Evolutionary conservation across 2,329 filamentous ascomycete genomes (phyloP).

Genomic region (Sclerotinia borealis): DNA sequence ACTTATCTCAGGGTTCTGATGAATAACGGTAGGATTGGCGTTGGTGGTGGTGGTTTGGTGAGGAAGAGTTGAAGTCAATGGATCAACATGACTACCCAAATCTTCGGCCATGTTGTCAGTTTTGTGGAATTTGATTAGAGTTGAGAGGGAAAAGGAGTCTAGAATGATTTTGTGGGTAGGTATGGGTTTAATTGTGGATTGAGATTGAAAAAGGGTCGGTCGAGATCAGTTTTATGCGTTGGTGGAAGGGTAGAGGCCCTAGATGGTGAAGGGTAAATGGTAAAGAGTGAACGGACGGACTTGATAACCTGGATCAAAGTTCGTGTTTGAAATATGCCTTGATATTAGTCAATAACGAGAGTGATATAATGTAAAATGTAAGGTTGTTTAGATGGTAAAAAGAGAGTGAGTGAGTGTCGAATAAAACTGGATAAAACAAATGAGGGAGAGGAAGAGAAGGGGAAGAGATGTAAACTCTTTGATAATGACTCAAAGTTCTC

Average conservation of each 20-base stretch:
- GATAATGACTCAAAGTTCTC: too few relatives aligned
- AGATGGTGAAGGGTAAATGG: too few relatives aligned
- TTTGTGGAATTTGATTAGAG: neutral
- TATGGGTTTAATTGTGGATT: neutral
- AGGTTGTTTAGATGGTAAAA: neutral
- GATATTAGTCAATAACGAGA: constrained; percentile 1
- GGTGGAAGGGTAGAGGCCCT: too few relatives aligned
- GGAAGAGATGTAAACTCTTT: neutral
- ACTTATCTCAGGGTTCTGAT: neutral
- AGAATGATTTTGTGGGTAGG: neutral
- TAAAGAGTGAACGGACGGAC: neutral
- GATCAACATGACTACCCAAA: neutral
- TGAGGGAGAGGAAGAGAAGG: neutral
- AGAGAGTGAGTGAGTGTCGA: neutral
- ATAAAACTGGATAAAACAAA: neutral
- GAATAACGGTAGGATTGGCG: neutral
- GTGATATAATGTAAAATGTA: neutral
- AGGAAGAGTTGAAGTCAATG: constrained; percentile 5
- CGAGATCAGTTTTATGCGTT: neutral
- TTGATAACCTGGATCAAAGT: neutral
- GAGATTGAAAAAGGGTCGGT: neutral
- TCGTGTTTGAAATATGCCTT: neutral
- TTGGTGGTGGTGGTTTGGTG: neutral
- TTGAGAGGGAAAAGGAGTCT: neutral
- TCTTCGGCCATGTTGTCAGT: constrained; percentile 6